Conservation (phyloP, 139 green algal species). For the Edaphochlamys debaryana region DNA sequence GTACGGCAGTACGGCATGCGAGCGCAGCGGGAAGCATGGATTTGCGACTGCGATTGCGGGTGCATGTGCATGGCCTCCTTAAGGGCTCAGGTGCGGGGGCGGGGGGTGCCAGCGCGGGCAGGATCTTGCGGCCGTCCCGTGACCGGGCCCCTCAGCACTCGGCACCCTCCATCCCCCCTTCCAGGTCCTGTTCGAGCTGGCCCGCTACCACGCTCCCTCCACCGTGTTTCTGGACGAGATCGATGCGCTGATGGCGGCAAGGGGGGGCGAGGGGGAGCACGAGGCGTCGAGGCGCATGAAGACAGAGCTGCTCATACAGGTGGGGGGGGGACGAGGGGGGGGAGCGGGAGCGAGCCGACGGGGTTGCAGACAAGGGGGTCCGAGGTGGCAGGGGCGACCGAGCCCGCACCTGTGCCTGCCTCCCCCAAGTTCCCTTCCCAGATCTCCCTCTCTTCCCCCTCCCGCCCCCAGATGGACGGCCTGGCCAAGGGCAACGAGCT, state of each 20-base stretch:
- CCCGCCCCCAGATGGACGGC: conserved; percentile 65
- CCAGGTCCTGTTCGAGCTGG: conserved; percentile 76
- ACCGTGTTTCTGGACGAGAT: conserved; percentile 76
- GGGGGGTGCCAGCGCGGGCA: too few species aligned
- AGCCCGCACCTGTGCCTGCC: too few species aligned
- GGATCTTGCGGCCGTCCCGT: too few species aligned
- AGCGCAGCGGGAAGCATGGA: too few species aligned
- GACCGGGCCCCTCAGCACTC: too few species aligned
- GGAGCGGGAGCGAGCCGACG: too few species aligned
- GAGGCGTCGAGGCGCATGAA: conserved; percentile 68
- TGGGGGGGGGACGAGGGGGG: background rate
- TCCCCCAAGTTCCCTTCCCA: too few species aligned
- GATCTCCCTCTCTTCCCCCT: background rate
- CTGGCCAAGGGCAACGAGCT: conserved; percentile 51
- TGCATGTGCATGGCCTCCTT: too few species aligned
- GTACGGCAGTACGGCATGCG: background rate
- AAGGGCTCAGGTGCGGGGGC: too few species aligned
- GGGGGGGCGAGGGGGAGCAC: conserved; percentile 59
- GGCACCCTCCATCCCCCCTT: too few species aligned
- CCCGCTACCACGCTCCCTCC: conserved; percentile 69
- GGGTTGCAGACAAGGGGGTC: background rate
- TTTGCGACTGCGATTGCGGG: too few species aligned
- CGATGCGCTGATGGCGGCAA: conserved; percentile 63
- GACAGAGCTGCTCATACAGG: conserved; percentile 70
- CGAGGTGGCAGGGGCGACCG: background rate